phyloP scores from a whole-genome alignment of 306 rosid genomes.

The Malus fusca region DNA sequence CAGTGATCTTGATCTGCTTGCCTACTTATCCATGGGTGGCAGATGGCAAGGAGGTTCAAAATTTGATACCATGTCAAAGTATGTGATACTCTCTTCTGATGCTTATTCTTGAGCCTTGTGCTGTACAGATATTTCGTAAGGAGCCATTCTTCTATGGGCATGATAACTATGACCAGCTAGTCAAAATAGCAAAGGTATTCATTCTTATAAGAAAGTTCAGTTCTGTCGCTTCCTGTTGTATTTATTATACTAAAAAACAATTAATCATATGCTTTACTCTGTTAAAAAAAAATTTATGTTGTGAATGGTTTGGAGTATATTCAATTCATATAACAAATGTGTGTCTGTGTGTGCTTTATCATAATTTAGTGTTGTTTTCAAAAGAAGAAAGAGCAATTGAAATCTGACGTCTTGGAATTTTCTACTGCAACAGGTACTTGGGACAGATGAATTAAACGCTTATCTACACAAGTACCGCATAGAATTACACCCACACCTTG shows the following conservation, averaged over 20 bases:
- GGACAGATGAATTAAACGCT: constrained; percentile 70
- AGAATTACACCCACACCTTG: constrained; percentile 83
- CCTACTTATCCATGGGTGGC: constrained; percentile 18
- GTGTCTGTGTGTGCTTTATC: neutral
- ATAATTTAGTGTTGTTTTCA: constrained; percentile 2
- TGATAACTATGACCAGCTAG: constrained; percentile 86
- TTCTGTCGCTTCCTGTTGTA: neutral
- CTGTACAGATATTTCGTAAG: constrained; percentile 83
- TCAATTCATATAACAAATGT: neutral
- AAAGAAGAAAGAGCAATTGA: constrained; percentile 4
- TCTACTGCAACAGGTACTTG: constrained; percentile 59
- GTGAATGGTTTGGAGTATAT: neutral
- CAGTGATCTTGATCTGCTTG: constrained; percentile 23
- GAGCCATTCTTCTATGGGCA: constrained; percentile 97
- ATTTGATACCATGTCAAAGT: constrained; percentile 15
- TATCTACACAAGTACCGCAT: constrained; percentile 71
- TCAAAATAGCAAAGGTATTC: constrained; percentile 80
- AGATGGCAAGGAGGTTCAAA: constrained; percentile 17
- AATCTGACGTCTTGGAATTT: constrained; percentile 15
- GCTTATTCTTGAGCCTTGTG: constrained; percentile 34
- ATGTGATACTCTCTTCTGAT: constrained; percentile 16
- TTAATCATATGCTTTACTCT: neutral
- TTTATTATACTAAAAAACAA: neutral
- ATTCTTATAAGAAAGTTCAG: neutral
- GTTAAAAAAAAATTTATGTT: neutral